Percentiles rank a stretch among this genome's conserved stretches.
phyloP scores from a whole-genome alignment of 257 asterid species.

The Capsicum pubescens region DNA sequence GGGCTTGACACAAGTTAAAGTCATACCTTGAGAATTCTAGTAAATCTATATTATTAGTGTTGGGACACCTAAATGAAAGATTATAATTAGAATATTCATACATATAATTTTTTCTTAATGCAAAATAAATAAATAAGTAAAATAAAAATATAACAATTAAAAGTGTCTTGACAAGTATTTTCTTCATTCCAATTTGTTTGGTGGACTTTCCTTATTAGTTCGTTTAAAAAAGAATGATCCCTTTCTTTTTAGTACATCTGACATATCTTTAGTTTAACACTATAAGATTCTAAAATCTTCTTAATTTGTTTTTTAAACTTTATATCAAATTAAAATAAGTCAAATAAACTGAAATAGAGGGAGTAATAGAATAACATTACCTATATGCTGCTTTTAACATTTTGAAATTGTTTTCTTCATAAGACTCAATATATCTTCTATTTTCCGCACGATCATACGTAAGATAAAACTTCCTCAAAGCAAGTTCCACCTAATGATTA shows the following conservation, averaged over 20 bases:
- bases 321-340: too few relatives aligned
- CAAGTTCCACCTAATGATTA: conserved; percentile 42
- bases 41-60: conserved; percentile 34
- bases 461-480: conserved; percentile 43
- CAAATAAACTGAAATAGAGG: background rate
- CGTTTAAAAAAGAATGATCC: too few relatives aligned
- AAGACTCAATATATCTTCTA: conserved; percentile 40
- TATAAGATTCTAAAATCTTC: too few relatives aligned
- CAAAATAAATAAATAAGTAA: too few relatives aligned
- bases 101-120: too few relatives aligned
- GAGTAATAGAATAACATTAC: conserved; percentile 27
- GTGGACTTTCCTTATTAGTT: too few relatives aligned
- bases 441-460: conserved; percentile 35
- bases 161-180: background rate
- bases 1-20: conserved; percentile 51
- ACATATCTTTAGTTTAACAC: too few relatives aligned
- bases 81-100: too few relatives aligned
- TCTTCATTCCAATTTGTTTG: too few relatives aligned
- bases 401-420: conserved; percentile 32
- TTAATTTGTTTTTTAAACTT: too few relatives aligned
- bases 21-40: conserved; percentile 37
- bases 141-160: too few relatives aligned
- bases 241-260: too few relatives aligned
- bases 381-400: conserved; percentile 37
- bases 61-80: conserved; percentile 34